These are phyloP conservation scores for Telfairia occidentalis DNA, from an alignment of 331 rosid genomes.

Conservation along the genomic window DNA sequence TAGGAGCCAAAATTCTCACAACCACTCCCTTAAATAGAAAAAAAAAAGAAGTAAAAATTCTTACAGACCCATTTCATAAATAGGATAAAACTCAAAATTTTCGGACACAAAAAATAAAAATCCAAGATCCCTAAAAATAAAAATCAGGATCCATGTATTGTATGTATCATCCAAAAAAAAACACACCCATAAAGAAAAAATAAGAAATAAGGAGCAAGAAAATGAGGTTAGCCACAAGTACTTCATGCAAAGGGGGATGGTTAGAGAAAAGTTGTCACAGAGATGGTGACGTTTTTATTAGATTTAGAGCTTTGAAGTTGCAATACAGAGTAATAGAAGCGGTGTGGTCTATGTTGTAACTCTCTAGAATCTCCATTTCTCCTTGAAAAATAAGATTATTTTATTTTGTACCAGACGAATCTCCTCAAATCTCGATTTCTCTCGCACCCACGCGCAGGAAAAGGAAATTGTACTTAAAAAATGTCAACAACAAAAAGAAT, in stretches of 20 bases:
- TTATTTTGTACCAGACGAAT: constrained; percentile 17
- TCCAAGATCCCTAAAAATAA: no score
- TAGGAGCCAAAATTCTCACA: constrained; percentile 9
- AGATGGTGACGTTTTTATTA: constrained; percentile 21
- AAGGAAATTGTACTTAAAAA: background rate
- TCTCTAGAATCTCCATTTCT: background rate
- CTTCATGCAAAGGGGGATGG: constrained; percentile 32
- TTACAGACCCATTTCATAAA: constrained; percentile 18
- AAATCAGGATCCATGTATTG: background rate
- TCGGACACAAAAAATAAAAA: constrained; percentile 16
- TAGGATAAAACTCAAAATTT: background rate
- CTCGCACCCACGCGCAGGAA: constrained; percentile 37
- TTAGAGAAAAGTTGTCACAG: constrained; percentile 8
- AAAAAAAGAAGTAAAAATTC: background rate
- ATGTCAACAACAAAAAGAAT: no score
- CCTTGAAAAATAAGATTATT: constrained; percentile 1
- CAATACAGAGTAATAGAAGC: background rate
- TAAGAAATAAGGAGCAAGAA: background rate
- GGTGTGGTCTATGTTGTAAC: constrained; percentile 12
- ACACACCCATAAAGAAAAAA: constrained; percentile 12
- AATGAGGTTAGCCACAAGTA: constrained; percentile 1
- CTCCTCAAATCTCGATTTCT: constrained; percentile 19
- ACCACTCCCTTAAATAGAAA: background rate
- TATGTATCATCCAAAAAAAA: constrained; percentile 1
- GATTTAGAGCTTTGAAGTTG: constrained; percentile 23